Conservation (phyloP, 108 stramenopile genomes). For the Craspedostauros australis region DNA sequence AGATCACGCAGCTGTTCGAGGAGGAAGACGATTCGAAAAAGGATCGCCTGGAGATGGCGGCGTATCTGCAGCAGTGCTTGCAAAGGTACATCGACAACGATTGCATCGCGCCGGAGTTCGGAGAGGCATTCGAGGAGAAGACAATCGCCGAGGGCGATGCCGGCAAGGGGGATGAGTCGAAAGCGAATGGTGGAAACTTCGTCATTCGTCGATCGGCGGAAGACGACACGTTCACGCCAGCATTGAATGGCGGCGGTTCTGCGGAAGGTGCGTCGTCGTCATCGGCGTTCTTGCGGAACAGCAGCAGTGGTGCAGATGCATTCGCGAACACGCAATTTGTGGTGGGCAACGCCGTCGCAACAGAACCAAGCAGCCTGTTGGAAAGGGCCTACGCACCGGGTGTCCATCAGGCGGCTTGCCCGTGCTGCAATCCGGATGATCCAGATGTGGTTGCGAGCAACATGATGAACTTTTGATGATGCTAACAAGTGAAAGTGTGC, state of each 20-base stretch:
- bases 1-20: conserved; percentile 76
- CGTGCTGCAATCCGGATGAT: conserved; percentile 80
- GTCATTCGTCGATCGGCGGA: conserved; percentile 36
- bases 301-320: too few species aligned
- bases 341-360: too few species aligned
- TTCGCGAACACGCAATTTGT: too few species aligned
- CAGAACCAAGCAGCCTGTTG: too few species aligned
- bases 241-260: background rate
- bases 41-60: conserved; percentile 38
- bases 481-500: too few species aligned
- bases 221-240: too few species aligned
- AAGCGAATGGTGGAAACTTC: conserved; percentile 30
- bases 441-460: conserved; percentile 32
- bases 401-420: conserved; percentile 65
- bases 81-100: conserved; percentile 58
- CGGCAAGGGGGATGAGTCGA: background rate
- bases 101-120: conserved; percentile 60
- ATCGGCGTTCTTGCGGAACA: too few species aligned
- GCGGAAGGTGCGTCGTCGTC: too few species aligned
- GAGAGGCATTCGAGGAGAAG: conserved; percentile 36
- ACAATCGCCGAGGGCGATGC: background rate
- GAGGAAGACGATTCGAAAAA: conserved; percentile 3
- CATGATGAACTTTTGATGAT: conserved; percentile 45
- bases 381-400: conserved; percentile 72
- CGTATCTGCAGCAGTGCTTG: conserved; percentile 63